These are phyloP conservation scores for Alternaria postmessia DNA, from an alignment of 2,329 filamentous ascomycete genomes.

Conservation along the genomic window DNA sequence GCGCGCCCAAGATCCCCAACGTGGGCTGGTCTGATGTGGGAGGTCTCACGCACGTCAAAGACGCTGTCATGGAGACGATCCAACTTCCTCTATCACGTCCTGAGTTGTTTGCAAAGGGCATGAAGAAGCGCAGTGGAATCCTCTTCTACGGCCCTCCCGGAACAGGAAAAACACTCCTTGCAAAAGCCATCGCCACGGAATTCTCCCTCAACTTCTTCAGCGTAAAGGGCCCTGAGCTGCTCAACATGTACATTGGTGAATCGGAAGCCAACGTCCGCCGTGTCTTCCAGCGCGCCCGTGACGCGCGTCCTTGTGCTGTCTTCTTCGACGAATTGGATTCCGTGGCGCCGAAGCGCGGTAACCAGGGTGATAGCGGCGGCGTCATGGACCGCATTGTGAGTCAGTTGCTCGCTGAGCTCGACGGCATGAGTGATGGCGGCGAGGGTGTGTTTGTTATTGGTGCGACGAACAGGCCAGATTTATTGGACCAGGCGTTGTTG, in stretches of 20 bases:
- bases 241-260: constrained; percentile 97
- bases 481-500: constrained; percentile 88
- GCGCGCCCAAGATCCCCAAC: constrained; percentile 96
- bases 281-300: constrained; percentile 86
- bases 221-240: constrained; percentile 88
- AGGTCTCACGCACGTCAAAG: constrained; percentile 91
- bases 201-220: constrained; percentile 95
- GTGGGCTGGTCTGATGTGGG: constrained; percentile 97
- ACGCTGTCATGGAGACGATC: constrained; percentile 96
- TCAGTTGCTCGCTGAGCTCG: constrained; percentile 91
- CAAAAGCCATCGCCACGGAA: constrained; percentile 91
- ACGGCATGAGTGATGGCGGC: constrained; percentile 95
- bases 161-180: constrained; percentile 90
- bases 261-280: constrained; percentile 90
- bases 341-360: constrained; percentile 94
- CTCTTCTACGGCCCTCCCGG: constrained; percentile 91
- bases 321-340: constrained; percentile 95
- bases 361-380: constrained; percentile 95
- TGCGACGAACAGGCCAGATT: constrained; percentile 91
- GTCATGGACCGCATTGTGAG: constrained; percentile 99
- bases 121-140: constrained; percentile 97
- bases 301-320: constrained; percentile 86
- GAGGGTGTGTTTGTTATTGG: constrained; percentile 93
- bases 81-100: constrained; percentile 90
- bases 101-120: constrained; percentile 93